A percentile compares a stretch with the other conserved stretches of the same genome.
phyloP scores from a whole-genome alignment of 768 basidiomycete species.

The Brasilioporus rufonigricans region DNA sequence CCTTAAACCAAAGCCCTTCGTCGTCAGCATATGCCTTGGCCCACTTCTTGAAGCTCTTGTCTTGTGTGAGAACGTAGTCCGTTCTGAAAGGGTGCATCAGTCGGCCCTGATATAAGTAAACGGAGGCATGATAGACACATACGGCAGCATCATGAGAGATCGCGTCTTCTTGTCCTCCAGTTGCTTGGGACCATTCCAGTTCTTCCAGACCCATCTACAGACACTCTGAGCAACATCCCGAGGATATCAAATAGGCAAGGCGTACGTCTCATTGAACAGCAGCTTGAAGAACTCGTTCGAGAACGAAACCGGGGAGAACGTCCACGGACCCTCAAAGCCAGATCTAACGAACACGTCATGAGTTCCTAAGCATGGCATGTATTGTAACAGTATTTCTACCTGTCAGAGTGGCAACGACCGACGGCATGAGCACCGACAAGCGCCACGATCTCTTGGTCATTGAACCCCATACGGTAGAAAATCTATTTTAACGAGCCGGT shows the following conservation, averaged over 20 bases:
- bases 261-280: slow-evolving; percentile 80
- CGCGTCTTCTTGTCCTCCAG: slow-evolving; percentile 89
- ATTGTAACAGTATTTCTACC: slow-evolving; percentile 38
- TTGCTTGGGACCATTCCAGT: slow-evolving; percentile 94
- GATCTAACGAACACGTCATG: slow-evolving; percentile 41
- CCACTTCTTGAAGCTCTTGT: slow-evolving; percentile 90
- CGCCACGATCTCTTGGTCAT: slow-evolving; percentile 97
- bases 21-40: slow-evolving; percentile 86
- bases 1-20: slow-evolving; percentile 88
- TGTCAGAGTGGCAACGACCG: slow-evolving; percentile 88
- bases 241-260: background rate
- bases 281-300: slow-evolving; percentile 87
- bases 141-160: slow-evolving; percentile 95
- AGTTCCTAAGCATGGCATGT: background rate
- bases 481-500: slow-evolving; percentile 35
- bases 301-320: slow-evolving; percentile 86
- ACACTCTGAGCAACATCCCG: background rate
- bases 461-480: slow-evolving; percentile 84
- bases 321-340: slow-evolving; percentile 91
- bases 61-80: slow-evolving; percentile 84
- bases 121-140: slow-evolving; percentile 30
- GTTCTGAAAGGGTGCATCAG: slow-evolving; percentile 43
- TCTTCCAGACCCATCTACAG: slow-evolving; percentile 83
- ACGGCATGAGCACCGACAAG: slow-evolving; percentile 94
- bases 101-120: background rate